Percentiles rank a stretch among this genome's conserved stretches.
Evolutionary conservation across 768 basidiomycete genomes (phyloP).

Genomic region (Ramaria sp.): DNA sequence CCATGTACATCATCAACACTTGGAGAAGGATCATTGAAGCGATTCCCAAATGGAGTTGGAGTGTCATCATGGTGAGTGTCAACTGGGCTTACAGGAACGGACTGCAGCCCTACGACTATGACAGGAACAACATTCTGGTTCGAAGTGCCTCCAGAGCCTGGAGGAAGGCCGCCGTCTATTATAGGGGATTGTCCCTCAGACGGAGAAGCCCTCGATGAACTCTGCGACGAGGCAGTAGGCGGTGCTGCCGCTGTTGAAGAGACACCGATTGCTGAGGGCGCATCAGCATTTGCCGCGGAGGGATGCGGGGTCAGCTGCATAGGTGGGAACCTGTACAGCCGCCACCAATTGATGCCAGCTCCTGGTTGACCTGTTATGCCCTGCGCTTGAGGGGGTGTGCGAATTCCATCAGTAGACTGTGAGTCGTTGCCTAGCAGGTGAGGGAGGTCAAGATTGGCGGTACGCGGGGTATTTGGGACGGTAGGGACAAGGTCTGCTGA

Average conservation of each 20-base stretch:
- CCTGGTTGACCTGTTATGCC: slow-evolving; percentile 15
- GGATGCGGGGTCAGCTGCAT: slow-evolving; percentile 32
- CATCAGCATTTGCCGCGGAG: slow-evolving; percentile 9
- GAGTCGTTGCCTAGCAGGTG: slow-evolving; percentile 26
- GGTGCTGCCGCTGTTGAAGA: slow-evolving; percentile 14
- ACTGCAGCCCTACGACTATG: slow-evolving; percentile 75
- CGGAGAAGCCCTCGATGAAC: not conserved
- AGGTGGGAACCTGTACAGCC: slow-evolving; percentile 71
- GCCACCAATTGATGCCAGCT: slow-evolving; percentile 66
- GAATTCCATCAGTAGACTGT: slow-evolving; percentile 20
- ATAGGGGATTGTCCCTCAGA: not conserved
- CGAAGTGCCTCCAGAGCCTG: slow-evolving; percentile 6
- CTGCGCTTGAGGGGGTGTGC: slow-evolving; percentile 21
- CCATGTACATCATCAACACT: not conserved
- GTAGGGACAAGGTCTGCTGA: not conserved
- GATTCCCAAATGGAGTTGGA: not conserved
- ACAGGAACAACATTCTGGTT: slow-evolving; percentile 57
- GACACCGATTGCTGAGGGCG: slow-evolving; percentile 1
- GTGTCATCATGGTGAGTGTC: not conserved
- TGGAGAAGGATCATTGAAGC: not conserved
- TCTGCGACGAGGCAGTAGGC: slow-evolving; percentile 11
- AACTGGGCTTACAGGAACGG: slow-evolving; percentile 39
- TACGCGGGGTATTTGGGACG: slow-evolving; percentile 1
- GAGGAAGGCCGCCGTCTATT: slow-evolving; percentile 9
- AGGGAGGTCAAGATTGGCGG: slow-evolving; percentile 19